Evolutionary conservation across 805 yeast genomes (phyloP).

Genomic region (Dipodascopsis uninucleata): DNA sequence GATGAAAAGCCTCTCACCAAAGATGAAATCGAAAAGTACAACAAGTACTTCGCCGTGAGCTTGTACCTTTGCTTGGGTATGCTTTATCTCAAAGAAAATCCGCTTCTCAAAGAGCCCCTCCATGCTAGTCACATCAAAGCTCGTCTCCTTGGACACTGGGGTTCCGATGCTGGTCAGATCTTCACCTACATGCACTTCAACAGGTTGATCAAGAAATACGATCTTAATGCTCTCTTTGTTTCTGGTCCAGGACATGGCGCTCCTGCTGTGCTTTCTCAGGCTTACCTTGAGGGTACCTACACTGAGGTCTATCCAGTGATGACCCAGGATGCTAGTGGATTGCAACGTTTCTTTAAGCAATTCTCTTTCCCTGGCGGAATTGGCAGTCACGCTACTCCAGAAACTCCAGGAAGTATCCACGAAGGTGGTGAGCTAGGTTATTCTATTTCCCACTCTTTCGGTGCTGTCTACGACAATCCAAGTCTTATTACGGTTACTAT

Average conservation of each 20-base stretch:
- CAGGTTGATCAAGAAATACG: slow-evolving; percentile 6
- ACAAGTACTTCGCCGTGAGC: slow-evolving; percentile 2
- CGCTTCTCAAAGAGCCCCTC: slow-evolving; percentile 5
- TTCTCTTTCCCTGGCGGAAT: slow-evolving; percentile 8
- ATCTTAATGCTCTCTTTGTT: slow-evolving; percentile 3
- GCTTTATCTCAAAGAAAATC: slow-evolving; percentile 4
- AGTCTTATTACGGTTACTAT: slow-evolving; percentile 2
- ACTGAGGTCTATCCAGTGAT: slow-evolving; percentile 4
- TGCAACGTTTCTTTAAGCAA: slow-evolving; percentile 6
- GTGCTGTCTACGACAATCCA: slow-evolving; percentile 5
- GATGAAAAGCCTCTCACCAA: slow-evolving; percentile 1
- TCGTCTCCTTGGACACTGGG: slow-evolving; percentile 6
- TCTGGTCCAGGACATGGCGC: slow-evolving; percentile 6
- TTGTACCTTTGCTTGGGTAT: slow-evolving; percentile 7
- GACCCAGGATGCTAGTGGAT: slow-evolving; percentile 3
- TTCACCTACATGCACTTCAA: slow-evolving; percentile 7
- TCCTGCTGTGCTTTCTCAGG: slow-evolving; percentile 7
- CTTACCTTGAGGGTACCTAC: slow-evolving; percentile 6
- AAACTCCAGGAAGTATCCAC: slow-evolving; percentile 6
- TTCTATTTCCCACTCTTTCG: slow-evolving; percentile 7
- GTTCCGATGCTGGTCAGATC: slow-evolving; percentile 8
- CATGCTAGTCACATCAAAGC: slow-evolving; percentile 1
- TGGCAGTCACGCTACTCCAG: slow-evolving; percentile 7
- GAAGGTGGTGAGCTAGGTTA: slow-evolving; percentile 8
- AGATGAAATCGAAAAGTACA: slow-evolving; percentile 1